These are phyloP conservation scores for Echinochloa phyllopogon DNA, from an alignment of 176 grass and related monocot genomes.

Conservation along the genomic window DNA sequence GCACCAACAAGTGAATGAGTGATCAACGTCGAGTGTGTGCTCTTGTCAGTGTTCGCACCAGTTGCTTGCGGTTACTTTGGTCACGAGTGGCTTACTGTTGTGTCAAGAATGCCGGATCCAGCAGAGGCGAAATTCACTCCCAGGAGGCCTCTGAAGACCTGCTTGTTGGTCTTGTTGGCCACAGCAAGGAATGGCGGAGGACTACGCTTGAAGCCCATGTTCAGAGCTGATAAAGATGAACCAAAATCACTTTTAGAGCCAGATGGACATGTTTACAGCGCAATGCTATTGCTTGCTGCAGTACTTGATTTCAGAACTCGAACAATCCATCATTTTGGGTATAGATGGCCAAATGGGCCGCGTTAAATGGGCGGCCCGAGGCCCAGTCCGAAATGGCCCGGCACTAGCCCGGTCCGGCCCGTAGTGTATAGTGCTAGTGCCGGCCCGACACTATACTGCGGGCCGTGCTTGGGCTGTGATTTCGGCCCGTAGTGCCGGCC, in stretches of 20 bases:
- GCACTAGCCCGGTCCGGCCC: too few relatives aligned
- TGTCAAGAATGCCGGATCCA: slow-evolving; percentile 90
- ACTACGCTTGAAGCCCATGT: slow-evolving; percentile 90
- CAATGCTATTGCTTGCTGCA: background rate
- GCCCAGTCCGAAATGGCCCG: too few relatives aligned
- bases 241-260: background rate
- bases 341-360: too few relatives aligned
- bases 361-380: too few relatives aligned
- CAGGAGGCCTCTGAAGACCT: slow-evolving; percentile 51
- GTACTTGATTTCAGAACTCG: background rate
- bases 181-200: slow-evolving; percentile 81
- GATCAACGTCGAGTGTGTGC: background rate
- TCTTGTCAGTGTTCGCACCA: background rate
- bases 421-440: too few relatives aligned
- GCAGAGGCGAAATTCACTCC: slow-evolving; percentile 96
- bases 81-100: slow-evolving; percentile 52
- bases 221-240: slow-evolving; percentile 46
- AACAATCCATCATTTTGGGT: background rate
- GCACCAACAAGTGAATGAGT: background rate
- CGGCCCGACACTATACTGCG: too few relatives aligned
- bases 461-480: too few relatives aligned
- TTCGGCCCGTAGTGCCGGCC: too few relatives aligned
- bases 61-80: background rate
- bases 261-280: background rate
- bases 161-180: slow-evolving; percentile 56